Percentiles rank a stretch among this genome's conserved stretches.
Evolutionary conservation across 2,329 filamentous ascomycete genomes (phyloP).

Genomic region (Ophiobolus disseminans): DNA sequence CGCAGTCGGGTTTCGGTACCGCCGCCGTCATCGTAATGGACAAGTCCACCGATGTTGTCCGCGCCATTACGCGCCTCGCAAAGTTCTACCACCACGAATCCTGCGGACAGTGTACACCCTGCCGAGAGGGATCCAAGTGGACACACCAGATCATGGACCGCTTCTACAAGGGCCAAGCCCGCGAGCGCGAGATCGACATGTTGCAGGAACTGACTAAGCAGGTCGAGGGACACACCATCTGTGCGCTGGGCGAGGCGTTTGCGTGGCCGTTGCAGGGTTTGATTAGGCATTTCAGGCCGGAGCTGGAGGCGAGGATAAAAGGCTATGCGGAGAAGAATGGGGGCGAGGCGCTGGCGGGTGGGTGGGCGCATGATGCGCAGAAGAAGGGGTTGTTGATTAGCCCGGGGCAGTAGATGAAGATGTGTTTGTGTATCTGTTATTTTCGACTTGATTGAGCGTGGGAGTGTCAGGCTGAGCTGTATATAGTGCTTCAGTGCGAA

Average conservation of each 20-base stretch:
- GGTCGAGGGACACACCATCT: slow-evolving; percentile 98
- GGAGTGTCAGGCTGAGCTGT: slow-evolving; percentile 37
- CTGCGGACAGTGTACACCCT: slow-evolving; percentile 99
- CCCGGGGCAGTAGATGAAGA: slow-evolving; percentile 74
- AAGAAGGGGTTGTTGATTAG: slow-evolving; percentile 84
- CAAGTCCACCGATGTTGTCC: slow-evolving; percentile 94
- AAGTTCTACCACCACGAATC: slow-evolving; percentile 99
- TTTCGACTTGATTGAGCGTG: slow-evolving; percentile 35
- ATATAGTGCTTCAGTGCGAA: slow-evolving; percentile 44
- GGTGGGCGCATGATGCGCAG: slow-evolving; percentile 78
- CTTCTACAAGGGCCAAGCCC: slow-evolving; percentile 89
- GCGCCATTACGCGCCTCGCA: slow-evolving; percentile 88
- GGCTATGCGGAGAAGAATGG: slow-evolving; percentile 77
- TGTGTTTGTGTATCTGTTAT: slow-evolving; percentile 38
- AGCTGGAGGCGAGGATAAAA: slow-evolving; percentile 89
- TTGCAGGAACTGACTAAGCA: slow-evolving; percentile 99
- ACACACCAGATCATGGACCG: slow-evolving; percentile 98
- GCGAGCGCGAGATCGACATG: slow-evolving; percentile 97
- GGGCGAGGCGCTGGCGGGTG: slow-evolving; percentile 80
- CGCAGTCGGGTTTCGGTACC: slow-evolving; percentile 94
- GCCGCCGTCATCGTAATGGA: slow-evolving; percentile 99
- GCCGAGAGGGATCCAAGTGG: slow-evolving; percentile 98
- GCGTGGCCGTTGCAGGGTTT: slow-evolving; percentile 98
- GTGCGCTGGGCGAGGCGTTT: slow-evolving; percentile 95
- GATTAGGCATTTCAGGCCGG: slow-evolving; percentile 96